phyloP scores from a whole-genome alignment of 192 early-diverging fungal species.

The Backusella tarrabulga region DNA sequence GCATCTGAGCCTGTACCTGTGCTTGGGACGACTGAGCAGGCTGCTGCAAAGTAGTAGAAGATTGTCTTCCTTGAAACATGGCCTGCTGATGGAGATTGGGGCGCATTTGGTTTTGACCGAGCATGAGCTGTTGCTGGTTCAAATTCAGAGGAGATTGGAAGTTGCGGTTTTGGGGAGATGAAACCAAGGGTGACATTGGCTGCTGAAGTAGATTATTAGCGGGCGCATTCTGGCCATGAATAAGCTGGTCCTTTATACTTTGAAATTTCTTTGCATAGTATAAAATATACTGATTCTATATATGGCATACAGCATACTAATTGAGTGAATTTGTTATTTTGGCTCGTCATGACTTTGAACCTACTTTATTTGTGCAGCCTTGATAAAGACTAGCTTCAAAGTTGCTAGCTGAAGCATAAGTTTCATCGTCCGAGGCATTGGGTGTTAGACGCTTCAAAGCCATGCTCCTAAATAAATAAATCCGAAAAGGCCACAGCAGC shows the following conservation, averaged over 20 bases:
- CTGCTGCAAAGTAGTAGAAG: neutral
- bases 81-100: slow-evolving; percentile 20
- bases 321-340: neutral
- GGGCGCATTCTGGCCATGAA: neutral
- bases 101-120: slow-evolving; percentile 25
- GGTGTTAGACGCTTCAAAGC: slow-evolving; percentile 27
- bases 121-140: slow-evolving; percentile 12
- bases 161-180: slow-evolving; percentile 10
- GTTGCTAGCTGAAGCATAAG: slow-evolving; percentile 24
- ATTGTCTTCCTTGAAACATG: slow-evolving; percentile 18
- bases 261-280: slow-evolving; percentile 26
- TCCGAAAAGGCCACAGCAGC: neutral
- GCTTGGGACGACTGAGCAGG: slow-evolving; percentile 18
- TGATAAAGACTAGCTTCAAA: slow-evolving; percentile 33
- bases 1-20: slow-evolving; percentile 27
- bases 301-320: neutral
- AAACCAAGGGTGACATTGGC: slow-evolving; percentile 10
- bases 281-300: slow-evolving; percentile 34
- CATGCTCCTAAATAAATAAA: slow-evolving; percentile 16
- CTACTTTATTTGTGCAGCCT: slow-evolving; percentile 32
- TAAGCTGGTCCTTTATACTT: slow-evolving; percentile 28
- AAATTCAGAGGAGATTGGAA: slow-evolving; percentile 20
- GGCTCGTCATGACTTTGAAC: neutral
- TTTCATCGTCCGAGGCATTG: slow-evolving; percentile 27
- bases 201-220: slow-evolving; percentile 9